Evolutionary conservation across 495 filamentous ascomycete genomes (phyloP).

Genomic region (Penicillium alfredii): DNA sequence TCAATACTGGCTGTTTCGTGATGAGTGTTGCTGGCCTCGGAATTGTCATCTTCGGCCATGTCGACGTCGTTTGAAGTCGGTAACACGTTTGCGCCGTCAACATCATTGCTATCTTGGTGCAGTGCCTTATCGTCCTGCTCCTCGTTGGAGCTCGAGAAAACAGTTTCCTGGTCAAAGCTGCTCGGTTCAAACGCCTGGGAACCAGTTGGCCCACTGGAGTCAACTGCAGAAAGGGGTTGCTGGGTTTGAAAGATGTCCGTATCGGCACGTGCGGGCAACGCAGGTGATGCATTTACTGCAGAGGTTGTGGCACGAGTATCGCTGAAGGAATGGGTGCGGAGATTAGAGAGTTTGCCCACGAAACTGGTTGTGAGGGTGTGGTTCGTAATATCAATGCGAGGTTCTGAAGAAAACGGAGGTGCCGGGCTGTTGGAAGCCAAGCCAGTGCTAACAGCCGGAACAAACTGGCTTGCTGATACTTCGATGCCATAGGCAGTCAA

Average conservation of each 20-base stretch:
- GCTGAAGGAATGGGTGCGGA: conserved; percentile 25
- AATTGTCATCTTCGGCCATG: conserved; percentile 9
- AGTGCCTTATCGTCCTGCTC: not conserved
- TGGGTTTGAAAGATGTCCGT: too few species aligned
- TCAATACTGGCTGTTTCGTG: conserved; percentile 42
- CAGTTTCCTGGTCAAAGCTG: too few species aligned
- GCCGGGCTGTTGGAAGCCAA: conserved; percentile 2
- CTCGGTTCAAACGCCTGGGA: too few species aligned
- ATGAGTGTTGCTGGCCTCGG: conserved; percentile 18
- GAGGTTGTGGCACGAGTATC: conserved; percentile 3
- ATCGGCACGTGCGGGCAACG: too few species aligned
- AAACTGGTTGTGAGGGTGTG: conserved; percentile 28
- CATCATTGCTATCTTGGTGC: too few species aligned
- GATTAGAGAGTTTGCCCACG: conserved; percentile 23
- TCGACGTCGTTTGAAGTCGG: too few species aligned
- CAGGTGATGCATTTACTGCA: conserved; percentile 1
- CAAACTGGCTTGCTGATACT: conserved; percentile 22
- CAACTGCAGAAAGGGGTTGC: too few species aligned
- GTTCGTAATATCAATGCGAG: conserved; percentile 1
- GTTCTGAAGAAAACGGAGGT: not conserved
- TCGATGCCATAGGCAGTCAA: conserved; percentile 27
- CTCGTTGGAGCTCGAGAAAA: not conserved
- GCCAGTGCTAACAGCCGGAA: not conserved
- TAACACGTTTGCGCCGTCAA: too few species aligned
- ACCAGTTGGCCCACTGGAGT: too few species aligned